Base-by-base conservation (phyloP, 257 asterid genomes). In the Solanum habrochaites region DNA sequence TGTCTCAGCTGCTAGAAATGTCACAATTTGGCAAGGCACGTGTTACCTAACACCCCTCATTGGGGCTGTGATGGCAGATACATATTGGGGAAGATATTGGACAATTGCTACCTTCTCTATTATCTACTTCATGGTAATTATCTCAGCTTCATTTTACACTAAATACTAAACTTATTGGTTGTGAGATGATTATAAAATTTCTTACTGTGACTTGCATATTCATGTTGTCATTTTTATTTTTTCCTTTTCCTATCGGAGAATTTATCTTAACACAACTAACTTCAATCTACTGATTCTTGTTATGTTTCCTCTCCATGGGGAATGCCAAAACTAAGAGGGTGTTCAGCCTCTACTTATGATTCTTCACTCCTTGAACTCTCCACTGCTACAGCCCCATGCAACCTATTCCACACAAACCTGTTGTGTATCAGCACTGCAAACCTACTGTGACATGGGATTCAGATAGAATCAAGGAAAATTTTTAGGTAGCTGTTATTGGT, bases 61-160 rank as follows among this genome's bases (percentile, higher is more conserved):
- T 78, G 98, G 98, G 82, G 99, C 99, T 62, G 93, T 95, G 78
- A 83, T 97, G 35, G 99, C 99, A 6, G 99, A 97, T 92, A 96
- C 99, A 35, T 95, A 91, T 89, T 95, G 97, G 98, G 99, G 99
- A 91, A 93, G 94, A 94, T 97, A 97, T 88, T 93, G 98, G 98
- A 97, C 98, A 1, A 95, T 97, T 89, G 99, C 98, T 89, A 93
- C 93, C 91, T 97, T 97, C 91, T 97, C 99, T 89, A 93, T 93
- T 39, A 90, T 94, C 81, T 97, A 97, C 92, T 94, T 97, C 89
- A 92, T 97, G 18, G 98, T 72, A 40, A 40, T 2, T 9, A 8
- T 40, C 45, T 72, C 81, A 72, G 29, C n/a, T 72, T 72, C 81
- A 37, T 72, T 72, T 72, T 72, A 72, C 49, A 72, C 29, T 20